phyloP scores from a whole-genome alignment of 495 filamentous ascomycete species.

The Neurospora intermedia region DNA sequence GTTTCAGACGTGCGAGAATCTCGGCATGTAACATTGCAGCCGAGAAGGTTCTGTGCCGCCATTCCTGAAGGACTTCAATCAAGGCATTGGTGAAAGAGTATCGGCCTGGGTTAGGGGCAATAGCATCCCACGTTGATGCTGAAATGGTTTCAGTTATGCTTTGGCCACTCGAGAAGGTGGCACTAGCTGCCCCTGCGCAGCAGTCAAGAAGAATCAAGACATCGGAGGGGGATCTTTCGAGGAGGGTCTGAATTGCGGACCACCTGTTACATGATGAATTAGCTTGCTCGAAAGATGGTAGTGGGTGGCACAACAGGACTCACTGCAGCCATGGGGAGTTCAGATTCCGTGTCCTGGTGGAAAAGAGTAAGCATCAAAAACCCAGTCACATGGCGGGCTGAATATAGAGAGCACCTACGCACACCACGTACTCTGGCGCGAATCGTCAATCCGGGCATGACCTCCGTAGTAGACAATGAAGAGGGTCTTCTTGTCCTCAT shows the following conservation, averaged over 20 bases:
- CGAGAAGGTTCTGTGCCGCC: conserved; percentile 35
- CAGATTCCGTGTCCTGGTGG: conserved; percentile 21
- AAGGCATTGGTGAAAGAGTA: conserved; percentile 42
- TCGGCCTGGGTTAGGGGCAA: conserved; percentile 38
- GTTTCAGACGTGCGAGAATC: conserved; percentile 39
- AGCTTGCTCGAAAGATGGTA: neutral
- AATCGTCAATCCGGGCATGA: conserved; percentile 41
- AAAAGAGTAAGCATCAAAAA: neutral
- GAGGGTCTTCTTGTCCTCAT: conserved; percentile 37
- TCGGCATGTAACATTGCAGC: conserved; percentile 44
- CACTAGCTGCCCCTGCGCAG: conserved; percentile 41
- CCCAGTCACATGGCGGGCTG: neutral
- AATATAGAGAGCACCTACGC: conserved; percentile 23
- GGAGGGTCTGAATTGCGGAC: conserved; percentile 44
- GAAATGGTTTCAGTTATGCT: conserved; percentile 44
- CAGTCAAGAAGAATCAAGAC: conserved; percentile 44
- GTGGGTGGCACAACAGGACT: neutral
- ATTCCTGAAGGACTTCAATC: conserved; percentile 41
- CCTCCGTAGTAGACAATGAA: conserved; percentile 46
- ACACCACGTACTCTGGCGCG: conserved; percentile 43
- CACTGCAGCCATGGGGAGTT: conserved; percentile 35
- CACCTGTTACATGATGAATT: conserved; percentile 19
- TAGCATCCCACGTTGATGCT: conserved; percentile 42
- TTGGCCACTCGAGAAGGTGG: conserved; percentile 35
- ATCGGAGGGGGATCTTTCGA: conserved; percentile 42